Evolutionary conservation across 2,329 filamentous ascomycete genomes (phyloP).

Genomic region (Cladophialophora chaetospira): DNA sequence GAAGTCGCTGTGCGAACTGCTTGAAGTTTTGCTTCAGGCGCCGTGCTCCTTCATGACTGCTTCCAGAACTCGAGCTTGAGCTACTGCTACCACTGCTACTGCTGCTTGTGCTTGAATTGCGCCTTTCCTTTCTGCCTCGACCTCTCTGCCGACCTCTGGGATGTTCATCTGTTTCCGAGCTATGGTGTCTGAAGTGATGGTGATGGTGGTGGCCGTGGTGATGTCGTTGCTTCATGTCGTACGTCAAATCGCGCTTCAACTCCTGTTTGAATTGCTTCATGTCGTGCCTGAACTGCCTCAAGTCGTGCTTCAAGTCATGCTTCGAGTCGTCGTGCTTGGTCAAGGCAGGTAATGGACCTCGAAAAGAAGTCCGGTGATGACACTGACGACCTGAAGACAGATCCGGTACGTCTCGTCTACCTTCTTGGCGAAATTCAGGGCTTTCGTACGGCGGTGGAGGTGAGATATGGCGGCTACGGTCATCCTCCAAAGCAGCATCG

Average conservation of each 20-base stretch:
- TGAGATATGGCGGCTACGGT: not conserved
- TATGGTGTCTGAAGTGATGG: not conserved
- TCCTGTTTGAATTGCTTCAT: no score
- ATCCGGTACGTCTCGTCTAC: not conserved
- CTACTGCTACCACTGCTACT: not conserved
- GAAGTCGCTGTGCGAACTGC: not conserved
- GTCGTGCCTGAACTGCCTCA: no score
- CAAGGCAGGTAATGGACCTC: not conserved
- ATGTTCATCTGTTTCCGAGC: not conserved
- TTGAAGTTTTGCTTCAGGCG: not conserved
- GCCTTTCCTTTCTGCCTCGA: not conserved
- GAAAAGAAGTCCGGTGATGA: not conserved
- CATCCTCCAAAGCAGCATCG: not conserved
- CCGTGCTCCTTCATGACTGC: not conserved
- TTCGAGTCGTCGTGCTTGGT: not conserved
- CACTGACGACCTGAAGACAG: not conserved
- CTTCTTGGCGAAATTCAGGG: not conserved
- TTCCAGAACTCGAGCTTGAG: not conserved
- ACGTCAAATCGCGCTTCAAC: no score
- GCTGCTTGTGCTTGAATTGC: not conserved
- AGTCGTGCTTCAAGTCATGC: no score
- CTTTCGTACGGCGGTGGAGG: not conserved
- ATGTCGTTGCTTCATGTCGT: not conserved
- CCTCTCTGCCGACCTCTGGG: not conserved
- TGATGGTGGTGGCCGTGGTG: not conserved